Conservation (phyloP, 179 eudicot genomes). For the Sideroxylon spinosum region DNA sequence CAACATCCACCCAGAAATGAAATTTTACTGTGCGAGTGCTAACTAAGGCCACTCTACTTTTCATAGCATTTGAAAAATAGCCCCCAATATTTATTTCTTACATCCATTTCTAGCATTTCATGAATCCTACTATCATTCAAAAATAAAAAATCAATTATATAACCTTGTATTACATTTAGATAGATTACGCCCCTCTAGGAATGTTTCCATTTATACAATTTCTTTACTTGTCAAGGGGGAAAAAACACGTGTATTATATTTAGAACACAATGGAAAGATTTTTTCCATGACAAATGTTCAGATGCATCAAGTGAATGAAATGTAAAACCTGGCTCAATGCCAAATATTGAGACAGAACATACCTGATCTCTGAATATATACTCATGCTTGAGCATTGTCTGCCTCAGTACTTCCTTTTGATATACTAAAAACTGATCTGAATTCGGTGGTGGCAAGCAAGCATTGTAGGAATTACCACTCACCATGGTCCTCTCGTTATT, state of each 20-base stretch:
- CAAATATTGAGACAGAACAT: not conserved
- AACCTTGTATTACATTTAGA: not conserved
- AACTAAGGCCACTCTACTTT: not conserved
- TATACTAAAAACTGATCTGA: constrained; percentile 20
- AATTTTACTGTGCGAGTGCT: not conserved
- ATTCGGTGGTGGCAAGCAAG: constrained; percentile 10
- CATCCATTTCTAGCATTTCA: not conserved
- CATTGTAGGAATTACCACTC: constrained; percentile 18
- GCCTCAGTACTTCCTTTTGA: constrained; percentile 33
- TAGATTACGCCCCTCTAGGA: too few relatives aligned
- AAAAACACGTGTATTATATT: not conserved
- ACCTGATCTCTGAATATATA: constrained; percentile 42
- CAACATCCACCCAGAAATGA: not conserved
- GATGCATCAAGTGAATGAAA: not conserved
- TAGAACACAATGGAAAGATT: not conserved
- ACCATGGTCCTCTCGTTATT: constrained; percentile 15
- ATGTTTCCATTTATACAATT: too few relatives aligned
- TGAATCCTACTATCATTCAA: not conserved
- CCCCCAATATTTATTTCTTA: not conserved
- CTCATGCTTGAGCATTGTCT: constrained; percentile 37
- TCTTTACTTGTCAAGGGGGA: not conserved
- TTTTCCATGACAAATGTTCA: not conserved
- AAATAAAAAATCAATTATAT: not conserved
- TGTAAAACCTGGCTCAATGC: not conserved
- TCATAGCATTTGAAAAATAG: constrained; percentile 5